Evolutionary conservation across 2,329 filamentous ascomycete species (phyloP).

Genomic region (Fusarium domesticum): DNA sequence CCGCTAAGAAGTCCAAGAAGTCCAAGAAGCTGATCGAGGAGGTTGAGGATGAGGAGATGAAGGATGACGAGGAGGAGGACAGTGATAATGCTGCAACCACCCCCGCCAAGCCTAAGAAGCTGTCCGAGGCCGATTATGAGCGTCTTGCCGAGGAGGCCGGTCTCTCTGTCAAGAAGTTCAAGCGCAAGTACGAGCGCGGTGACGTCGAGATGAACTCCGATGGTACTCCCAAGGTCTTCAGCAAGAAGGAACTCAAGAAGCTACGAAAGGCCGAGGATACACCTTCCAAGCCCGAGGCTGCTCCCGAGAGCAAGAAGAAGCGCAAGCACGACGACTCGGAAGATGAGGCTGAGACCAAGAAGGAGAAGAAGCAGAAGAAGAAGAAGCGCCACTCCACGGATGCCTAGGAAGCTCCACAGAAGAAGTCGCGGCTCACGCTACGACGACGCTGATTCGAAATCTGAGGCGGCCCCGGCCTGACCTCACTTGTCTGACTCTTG

Average conservation of each 20-base stretch:
- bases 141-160: slow-evolving; percentile 63
- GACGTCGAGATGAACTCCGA: slow-evolving; percentile 66
- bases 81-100: slow-evolving; percentile 33
- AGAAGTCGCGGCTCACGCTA: slow-evolving; percentile 12
- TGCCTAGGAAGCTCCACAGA: slow-evolving; percentile 27
- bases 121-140: slow-evolving; percentile 56
- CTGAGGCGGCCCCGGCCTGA: slow-evolving; percentile 13
- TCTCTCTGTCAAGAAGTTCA: slow-evolving; percentile 72
- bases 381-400: slow-evolving; percentile 42
- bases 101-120: slow-evolving; percentile 40
- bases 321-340: slow-evolving; percentile 66
- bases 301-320: slow-evolving; percentile 60
- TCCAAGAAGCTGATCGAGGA: slow-evolving; percentile 43
- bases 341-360: slow-evolving; percentile 61
- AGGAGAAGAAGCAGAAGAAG: slow-evolving; percentile 55
- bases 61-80: slow-evolving; percentile 42
- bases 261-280: slow-evolving; percentile 61
- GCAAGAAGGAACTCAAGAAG: slow-evolving; percentile 77
- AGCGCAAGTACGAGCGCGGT: slow-evolving; percentile 73
- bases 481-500: slow-evolving; percentile 19
- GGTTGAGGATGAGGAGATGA: slow-evolving; percentile 44
- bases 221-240: slow-evolving; percentile 63
- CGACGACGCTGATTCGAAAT: slow-evolving; percentile 23
- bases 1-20: slow-evolving; percentile 37
- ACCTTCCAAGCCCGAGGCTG: slow-evolving; percentile 37